A percentile compares a stretch with the other conserved stretches of the same genome.
phyloP scores from a whole-genome alignment of 2,329 filamentous ascomycete genomes.

The Colletotrichum sp. region DNA sequence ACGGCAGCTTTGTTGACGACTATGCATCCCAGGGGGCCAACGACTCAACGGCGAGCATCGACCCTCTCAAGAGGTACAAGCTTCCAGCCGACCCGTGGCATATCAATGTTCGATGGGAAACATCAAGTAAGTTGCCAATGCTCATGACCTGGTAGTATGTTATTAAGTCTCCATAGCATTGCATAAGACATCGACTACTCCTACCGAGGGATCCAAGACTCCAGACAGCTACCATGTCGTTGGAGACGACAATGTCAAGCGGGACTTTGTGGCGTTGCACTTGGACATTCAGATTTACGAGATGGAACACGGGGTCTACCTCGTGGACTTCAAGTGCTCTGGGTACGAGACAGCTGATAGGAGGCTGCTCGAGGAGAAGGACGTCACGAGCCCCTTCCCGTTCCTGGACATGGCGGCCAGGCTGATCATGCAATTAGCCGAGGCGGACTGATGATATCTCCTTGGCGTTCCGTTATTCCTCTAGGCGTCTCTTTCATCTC shows the following conservation, averaged over 20 bases:
- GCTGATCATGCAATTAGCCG: slow-evolving; percentile 91
- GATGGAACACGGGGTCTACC: slow-evolving; percentile 89
- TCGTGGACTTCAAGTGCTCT: slow-evolving; percentile 98
- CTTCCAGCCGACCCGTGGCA: slow-evolving; percentile 96
- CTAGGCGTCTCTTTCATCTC: not conserved
- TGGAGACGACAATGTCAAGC: slow-evolving; percentile 44
- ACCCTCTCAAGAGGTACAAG: slow-evolving; percentile 70
- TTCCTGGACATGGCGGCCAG: slow-evolving; percentile 93
- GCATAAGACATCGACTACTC: slow-evolving; percentile 35
- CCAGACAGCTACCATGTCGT: slow-evolving; percentile 45
- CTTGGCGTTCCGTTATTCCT: not conserved
- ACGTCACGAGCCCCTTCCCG: slow-evolving; percentile 92
- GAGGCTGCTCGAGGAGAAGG: slow-evolving; percentile 84
- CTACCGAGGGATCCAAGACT: slow-evolving; percentile 24
- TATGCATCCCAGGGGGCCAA: slow-evolving; percentile 41
- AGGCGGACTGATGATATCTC: slow-evolving; percentile 62
- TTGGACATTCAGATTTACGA: slow-evolving; percentile 96
- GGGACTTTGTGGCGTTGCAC: slow-evolving; percentile 85
- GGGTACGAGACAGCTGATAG: slow-evolving; percentile 87
- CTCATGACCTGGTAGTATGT: slow-evolving; percentile 41
- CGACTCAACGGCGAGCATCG: slow-evolving; percentile 44
- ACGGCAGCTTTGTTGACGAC: slow-evolving; percentile 47
- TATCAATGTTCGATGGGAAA: slow-evolving; percentile 87
- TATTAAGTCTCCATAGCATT: slow-evolving; percentile 37
- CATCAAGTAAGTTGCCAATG: slow-evolving; percentile 69